Evolutionary conservation across 2,329 filamentous ascomycete genomes (phyloP).

Genomic region (Cryphonectria parasitica): DNA sequence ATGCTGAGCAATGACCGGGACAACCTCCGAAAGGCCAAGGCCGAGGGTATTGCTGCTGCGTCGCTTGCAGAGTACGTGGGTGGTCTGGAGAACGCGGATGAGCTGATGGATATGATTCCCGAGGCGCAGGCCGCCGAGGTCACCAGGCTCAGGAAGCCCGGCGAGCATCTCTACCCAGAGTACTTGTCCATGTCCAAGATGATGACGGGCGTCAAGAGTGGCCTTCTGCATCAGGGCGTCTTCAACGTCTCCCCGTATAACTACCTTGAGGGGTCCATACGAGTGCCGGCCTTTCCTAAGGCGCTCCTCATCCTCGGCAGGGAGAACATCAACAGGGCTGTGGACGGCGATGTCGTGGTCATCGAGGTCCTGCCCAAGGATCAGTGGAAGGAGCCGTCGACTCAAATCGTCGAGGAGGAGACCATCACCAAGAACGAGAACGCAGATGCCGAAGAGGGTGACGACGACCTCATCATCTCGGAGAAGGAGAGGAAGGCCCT

Average conservation of each 20-base stretch:
- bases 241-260: conserved; percentile 99
- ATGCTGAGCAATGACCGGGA: conserved; percentile 94
- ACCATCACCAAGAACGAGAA: conserved; percentile 91
- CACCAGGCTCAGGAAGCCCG: conserved; percentile 64
- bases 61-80: conserved; percentile 79
- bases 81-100: conserved; percentile 80
- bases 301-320: conserved; percentile 84
- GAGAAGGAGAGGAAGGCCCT: conserved; percentile 84
- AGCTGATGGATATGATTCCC: conserved; percentile 90
- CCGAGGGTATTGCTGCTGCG: conserved; percentile 71
- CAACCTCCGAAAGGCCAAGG: conserved; percentile 80
- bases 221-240: conserved; percentile 87
- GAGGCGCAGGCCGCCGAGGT: conserved; percentile 69
- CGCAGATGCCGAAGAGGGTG: conserved; percentile 75
- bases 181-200: conserved; percentile 88
- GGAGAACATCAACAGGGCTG: conserved; percentile 93
- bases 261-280: conserved; percentile 91
- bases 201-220: conserved; percentile 89
- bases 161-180: conserved; percentile 81
- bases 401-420: conserved; percentile 95
- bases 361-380: conserved; percentile 91
- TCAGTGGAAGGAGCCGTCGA: conserved; percentile 96
- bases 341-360: conserved; percentile 90
- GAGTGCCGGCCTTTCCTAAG: conserved; percentile 88
- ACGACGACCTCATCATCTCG: conserved; percentile 80